These are phyloP conservation scores for Caloboletus firmus DNA, from an alignment of 1,284 basidiomycete species.

Conservation along the genomic window DNA sequence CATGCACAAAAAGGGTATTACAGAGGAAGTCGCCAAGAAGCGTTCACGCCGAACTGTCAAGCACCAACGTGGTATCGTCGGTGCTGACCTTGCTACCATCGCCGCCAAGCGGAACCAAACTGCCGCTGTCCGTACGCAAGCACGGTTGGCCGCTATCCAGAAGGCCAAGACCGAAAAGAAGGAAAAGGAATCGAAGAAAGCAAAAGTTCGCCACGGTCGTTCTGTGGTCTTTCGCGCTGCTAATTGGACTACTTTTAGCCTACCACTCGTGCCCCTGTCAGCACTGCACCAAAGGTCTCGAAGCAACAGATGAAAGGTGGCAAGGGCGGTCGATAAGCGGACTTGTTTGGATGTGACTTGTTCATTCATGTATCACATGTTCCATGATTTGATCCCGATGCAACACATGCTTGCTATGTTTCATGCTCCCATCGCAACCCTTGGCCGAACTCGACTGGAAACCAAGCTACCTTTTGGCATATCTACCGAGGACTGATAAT, in stretches of 20 bases:
- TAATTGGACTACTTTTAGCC: conserved; percentile 39
- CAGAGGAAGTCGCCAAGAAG: conserved; percentile 99
- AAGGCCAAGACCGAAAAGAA: conserved; percentile 96
- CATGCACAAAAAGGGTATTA: conserved; percentile 99
- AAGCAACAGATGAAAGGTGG: conserved; percentile 97
- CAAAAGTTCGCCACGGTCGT: conserved; percentile 58
- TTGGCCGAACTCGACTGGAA: not conserved
- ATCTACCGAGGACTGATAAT: conserved; percentile 13
- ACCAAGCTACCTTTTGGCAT: not conserved
- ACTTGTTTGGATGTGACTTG: not conserved
- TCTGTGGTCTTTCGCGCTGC: not conserved
- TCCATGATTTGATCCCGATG: conserved; percentile 20
- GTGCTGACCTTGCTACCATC: conserved; percentile 91
- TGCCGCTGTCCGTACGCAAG: conserved; percentile 80
- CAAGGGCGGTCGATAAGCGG: conserved; percentile 61
- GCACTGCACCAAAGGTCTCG: conserved; percentile 80
- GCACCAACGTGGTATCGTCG: conserved; percentile 97
- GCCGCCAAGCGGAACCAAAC: conserved; percentile 91
- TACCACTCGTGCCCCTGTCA: conserved; percentile 46
- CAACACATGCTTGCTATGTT: conserved; percentile 13
- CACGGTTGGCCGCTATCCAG: conserved; percentile 80
- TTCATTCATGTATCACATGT: conserved; percentile 27
- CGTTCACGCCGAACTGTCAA: conserved; percentile 96
- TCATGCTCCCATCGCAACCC: conserved; percentile 1
- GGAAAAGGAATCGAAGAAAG: conserved; percentile 94